Base-by-base conservation (phyloP, 371 early-diverging fungal genomes). In the Enterocytospora artemiae region DNA sequence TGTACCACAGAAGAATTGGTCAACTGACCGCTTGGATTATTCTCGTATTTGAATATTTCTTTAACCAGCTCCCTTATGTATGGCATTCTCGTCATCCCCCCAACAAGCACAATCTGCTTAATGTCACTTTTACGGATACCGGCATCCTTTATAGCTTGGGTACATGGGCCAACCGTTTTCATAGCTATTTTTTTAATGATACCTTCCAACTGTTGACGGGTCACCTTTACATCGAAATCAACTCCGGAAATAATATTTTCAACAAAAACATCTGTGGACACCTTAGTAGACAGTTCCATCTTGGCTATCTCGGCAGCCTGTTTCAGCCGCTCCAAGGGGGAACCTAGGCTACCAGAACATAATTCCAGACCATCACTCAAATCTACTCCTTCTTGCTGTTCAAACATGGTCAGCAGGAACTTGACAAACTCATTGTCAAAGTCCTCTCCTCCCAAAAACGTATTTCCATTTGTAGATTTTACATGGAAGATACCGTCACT, bases 61-160 rank as follows among this genome's bases (percentile, higher is more conserved):
- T 87, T 87, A 76, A 95, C 94, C 0, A 87, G 84, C 59, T 89
- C 89, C 68, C 89, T 83, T 22, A 97, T 92, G 80, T 87, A 89
- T 69, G 96, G 96, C 83, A 94, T 88, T 74, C 94, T 86, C 34
- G 92, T 88, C 93, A 92, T 92, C 73, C 98, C 98, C 73, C 98
- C 98, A 43, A 98, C 98, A 61, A 98, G 81, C 66, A 98, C 88
- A 31, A 96, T 90, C 76, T 96, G 93, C 71, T 85, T 83, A 63
- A 98, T 86, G 25, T 89, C 88, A 55, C 73, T 83, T 60, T 82
- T 78, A 37, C 76, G 58, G 22, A 95, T 81, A 50, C 86, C 85
- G 37, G 95, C 95, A 80, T 97, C 98, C 80, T 87, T 87, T 67
- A 96, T 72, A 31, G 94, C 95, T 80, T 87, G 87, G 76, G 91